Percentiles rank a stretch among this genome's conserved stretches.
These are phyloP conservation scores for Alisma plantagoaquatica DNA, from an alignment of 106 monocot species.

Conservation along the genomic window DNA sequence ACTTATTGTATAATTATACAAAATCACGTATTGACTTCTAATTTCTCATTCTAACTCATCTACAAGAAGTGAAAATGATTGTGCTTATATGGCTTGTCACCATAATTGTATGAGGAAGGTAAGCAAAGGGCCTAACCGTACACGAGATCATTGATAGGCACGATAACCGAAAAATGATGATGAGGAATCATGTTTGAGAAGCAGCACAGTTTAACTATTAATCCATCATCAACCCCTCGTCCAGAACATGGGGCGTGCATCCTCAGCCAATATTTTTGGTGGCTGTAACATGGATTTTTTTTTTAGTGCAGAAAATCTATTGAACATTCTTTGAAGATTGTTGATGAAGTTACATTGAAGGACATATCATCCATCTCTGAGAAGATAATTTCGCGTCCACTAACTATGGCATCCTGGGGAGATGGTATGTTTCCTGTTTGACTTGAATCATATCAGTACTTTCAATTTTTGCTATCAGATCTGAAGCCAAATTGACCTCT, in stretches of 20 bases:
- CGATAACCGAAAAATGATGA: background rate
- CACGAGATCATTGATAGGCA: background rate
- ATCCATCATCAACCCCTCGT: background rate
- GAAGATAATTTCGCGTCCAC: slow-evolving; percentile 72
- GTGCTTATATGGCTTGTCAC: too few species aligned
- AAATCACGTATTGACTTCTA: too few species aligned
- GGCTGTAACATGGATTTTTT: background rate
- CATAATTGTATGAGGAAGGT: too few species aligned
- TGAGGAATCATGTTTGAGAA: background rate
- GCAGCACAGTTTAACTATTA: background rate
- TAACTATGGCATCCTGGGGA: slow-evolving; percentile 91
- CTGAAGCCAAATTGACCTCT: background rate
- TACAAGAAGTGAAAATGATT: too few species aligned
- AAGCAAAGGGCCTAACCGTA: background rate
- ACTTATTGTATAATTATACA: too few species aligned
- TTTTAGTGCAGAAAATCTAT: slow-evolving; percentile 55
- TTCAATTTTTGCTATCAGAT: background rate
- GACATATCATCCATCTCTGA: slow-evolving; percentile 51
- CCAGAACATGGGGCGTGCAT: too few species aligned
- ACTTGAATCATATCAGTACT: background rate
- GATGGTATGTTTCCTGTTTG: slow-evolving; percentile 35
- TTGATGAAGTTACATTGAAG: slow-evolving; percentile 59
- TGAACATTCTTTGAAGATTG: slow-evolving; percentile 48
- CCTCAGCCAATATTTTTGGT: background rate
- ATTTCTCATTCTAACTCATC: too few species aligned